Conservation (phyloP, 2,329 filamentous ascomycete genomes). For the Trichoderma lentiforme region DNA sequence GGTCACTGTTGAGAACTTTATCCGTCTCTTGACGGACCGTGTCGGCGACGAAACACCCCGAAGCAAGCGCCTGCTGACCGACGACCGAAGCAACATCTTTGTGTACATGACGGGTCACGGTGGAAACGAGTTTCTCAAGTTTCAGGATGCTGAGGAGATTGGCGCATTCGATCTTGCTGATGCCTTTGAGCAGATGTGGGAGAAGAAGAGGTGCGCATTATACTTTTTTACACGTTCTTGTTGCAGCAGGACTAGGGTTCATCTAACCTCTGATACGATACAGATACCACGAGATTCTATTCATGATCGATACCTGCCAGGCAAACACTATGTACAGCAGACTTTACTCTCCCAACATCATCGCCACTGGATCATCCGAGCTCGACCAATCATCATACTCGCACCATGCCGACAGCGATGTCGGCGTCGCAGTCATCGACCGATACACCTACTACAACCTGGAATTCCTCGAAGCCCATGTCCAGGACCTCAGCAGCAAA, state of each 20-base stretch:
- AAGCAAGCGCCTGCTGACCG: conserved; percentile 89
- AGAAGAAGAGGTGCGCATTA: conserved; percentile 78
- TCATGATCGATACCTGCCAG: conserved; percentile 99
- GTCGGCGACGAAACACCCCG: conserved; percentile 92
- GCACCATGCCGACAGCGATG: conserved; percentile 96
- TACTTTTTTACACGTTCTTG: not conserved
- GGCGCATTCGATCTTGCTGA: conserved; percentile 93
- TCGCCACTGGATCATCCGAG: conserved; percentile 93
- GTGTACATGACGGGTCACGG: conserved; percentile 99
- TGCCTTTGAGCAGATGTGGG: conserved; percentile 99
- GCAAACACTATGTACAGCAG: conserved; percentile 99
- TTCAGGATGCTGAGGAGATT: conserved; percentile 97
- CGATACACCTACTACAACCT: conserved; percentile 98
- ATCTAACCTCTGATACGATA: not conserved
- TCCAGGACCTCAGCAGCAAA: conserved; percentile 80
- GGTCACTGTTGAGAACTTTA: conserved; percentile 98
- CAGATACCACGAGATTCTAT: conserved; percentile 92
- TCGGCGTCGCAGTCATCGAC: conserved; percentile 96
- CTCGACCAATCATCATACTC: conserved; percentile 96
- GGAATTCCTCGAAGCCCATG: conserved; percentile 89
- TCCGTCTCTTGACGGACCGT: conserved; percentile 87
- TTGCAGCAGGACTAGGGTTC: not conserved
- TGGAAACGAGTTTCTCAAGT: conserved; percentile 96
- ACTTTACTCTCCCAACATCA: conserved; percentile 96
- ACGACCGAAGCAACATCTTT: conserved; percentile 92